Conservation (phyloP, 2,329 filamentous ascomycete genomes). For the Aspergillus novoparasiticus region DNA sequence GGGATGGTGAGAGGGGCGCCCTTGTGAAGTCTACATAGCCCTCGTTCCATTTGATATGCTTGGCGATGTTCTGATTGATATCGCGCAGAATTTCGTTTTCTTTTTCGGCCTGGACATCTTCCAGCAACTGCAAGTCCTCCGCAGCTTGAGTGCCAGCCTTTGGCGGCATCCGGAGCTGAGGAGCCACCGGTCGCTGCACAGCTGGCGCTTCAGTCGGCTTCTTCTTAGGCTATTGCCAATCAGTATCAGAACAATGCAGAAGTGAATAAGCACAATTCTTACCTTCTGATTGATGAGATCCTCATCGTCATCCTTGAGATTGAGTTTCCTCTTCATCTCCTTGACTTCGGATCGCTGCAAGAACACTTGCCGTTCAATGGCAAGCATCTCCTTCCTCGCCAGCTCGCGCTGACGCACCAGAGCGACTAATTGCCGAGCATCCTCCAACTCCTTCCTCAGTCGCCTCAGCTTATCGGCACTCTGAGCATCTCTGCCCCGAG, state of each 20-base stretch:
- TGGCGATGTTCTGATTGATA: constrained; percentile 82
- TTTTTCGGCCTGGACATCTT: constrained; percentile 77
- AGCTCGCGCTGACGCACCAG: constrained; percentile 79
- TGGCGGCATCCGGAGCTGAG: constrained; percentile 69
- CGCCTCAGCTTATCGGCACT: constrained; percentile 93
- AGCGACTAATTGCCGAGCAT: constrained; percentile 77
- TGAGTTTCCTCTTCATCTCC: constrained; percentile 82
- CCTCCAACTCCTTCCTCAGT: constrained; percentile 85
- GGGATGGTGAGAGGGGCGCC: constrained; percentile 78
- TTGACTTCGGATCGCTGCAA: constrained; percentile 80
- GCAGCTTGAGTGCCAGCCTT: constrained; percentile 75
- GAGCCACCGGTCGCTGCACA: constrained; percentile 63
- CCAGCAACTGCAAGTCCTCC: constrained; percentile 74
- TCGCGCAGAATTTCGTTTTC: constrained; percentile 78
- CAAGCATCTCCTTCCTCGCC: constrained; percentile 74
- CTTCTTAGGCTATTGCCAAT: constrained; percentile 66
- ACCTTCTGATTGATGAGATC: constrained; percentile 94
- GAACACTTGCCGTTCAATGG: constrained; percentile 76
- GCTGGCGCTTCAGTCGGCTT: constrained; percentile 64
- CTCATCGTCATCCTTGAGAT: constrained; percentile 90
- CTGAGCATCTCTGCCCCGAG: constrained; percentile 87
- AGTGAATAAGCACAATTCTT: constrained; percentile 39
- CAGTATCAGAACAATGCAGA: constrained; percentile 39
- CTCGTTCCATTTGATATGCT: constrained; percentile 89
- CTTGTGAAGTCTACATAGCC: constrained; percentile 86